Evolutionary conservation across 2,329 filamentous ascomycete genomes (phyloP), one percentile per base, ranked within the genome.

Genomic region (Aureobasidium vineae): DNA sequence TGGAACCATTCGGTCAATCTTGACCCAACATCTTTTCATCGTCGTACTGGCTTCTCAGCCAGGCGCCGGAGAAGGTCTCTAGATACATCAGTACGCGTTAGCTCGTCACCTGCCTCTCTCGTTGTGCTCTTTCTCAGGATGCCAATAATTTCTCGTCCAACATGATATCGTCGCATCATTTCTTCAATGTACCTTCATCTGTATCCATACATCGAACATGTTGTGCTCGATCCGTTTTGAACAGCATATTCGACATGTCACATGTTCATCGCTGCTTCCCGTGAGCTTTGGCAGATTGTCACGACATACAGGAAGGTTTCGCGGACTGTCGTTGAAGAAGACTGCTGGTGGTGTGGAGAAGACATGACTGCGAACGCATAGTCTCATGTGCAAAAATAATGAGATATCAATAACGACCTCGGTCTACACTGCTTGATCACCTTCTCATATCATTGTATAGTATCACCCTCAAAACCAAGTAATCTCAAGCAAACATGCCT

Each of bases 261-360:
- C 26, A 26, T 13, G 1, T 49, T 5, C 3, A 43, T 43, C 41
- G 41, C n/a, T 8, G 41, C 5, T 28, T 16, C 5, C 4, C 49
- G 13, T 13, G 19, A 52, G 21, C 13, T 11, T 11, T 6, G n/a
- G 3, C 3, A 11, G 0, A 19, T 53, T 13, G 31, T 53, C 19
- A 23, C 10, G 10, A 21, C 3, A 28, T 19, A 10, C 1, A 40
- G 13, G 21, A 40, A 19, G 13, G 21, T 19, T 28, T 28, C 36
- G 7, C 21, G 21, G 40, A 36, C 21, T 56, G 53, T 56, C 36
- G 53, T 56, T 28, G 36, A n/a, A 41, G 40, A 21, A 26, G 5
- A 28, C 26, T 36, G 21, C 53, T 36, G n/a, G 41, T 41, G 21
- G 53, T 56, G 53, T 36, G 53, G 53, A 56, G 53, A 56, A 41